Evolutionary conservation across 2,329 filamentous ascomycete species (phyloP), one percentile per base, ranked within the genome.

Genomic region (Penicillium rolfsii): DNA sequence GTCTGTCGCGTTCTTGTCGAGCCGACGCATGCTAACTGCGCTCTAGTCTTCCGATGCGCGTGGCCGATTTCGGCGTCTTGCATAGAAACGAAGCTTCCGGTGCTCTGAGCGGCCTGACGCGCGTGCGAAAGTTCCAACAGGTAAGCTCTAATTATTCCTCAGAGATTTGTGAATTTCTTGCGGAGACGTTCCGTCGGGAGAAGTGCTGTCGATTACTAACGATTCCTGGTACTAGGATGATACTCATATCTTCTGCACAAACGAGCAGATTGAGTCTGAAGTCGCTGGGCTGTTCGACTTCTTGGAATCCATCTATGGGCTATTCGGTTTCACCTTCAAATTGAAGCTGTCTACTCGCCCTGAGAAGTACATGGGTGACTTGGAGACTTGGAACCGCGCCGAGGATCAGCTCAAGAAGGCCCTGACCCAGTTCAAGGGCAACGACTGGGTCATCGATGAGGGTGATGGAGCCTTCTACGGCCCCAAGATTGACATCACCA

Each of bases 381-480:
- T 93, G 33, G 88, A 89, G 72, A 93, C 91, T 12, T 99, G 95
- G 94, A 84, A 98, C 75, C 86, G 87, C 64, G 95, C 95, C 38
- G 95, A 99, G 79, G 83, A 82, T 16, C 91, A 90, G 75, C 84
- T 99, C 54, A 89, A 88, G 72, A 84, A 88, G 62, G 91, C 93
- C 19, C 83, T 99, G 52, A 85, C 95, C 66, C 84, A 88, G 64
- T 98, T 97, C 77, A 84, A 86, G 59, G 79, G 89, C 62, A 84
- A 87, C 36, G 82, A 87, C 65, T 99, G 95, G 95, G 90, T 91
- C 76, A 83, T 97, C 55, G 97, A 98, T 78, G 90, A 92, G 62
- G 95, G 94, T 59, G 95, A 99, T 71, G 95, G 95, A 74, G 95
- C 95, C 56, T 99, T 98, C 81, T 99, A 99, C 77, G 95, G 95